Base-by-base conservation (phyloP, 306 rosid genomes). In the Rosa persica region DNA sequence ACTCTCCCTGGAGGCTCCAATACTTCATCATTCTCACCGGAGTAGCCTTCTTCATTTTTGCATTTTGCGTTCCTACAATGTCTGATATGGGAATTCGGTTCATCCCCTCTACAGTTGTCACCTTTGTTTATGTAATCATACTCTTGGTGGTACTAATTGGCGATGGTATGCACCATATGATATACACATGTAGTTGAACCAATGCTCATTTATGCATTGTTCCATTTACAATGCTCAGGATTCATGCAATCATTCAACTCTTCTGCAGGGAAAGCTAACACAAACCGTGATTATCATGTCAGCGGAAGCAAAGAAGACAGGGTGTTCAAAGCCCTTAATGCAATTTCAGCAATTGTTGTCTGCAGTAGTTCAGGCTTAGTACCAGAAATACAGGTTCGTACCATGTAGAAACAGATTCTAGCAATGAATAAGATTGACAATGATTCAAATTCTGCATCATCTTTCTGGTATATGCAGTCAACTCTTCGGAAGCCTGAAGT, bases 41-140 rank as follows among this genome's bases (percentile, higher is more conserved):
- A 66, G 80, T 64, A 30, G 79, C 83, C 15, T 89, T 85, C 81
- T 78, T 83, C 76, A 0, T 78, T 5, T 89, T 78, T 22, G 78
- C 93, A 6, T 81, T 89, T 70, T 83, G 68, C 70, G 66, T 80
- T 51, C 90, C 93, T 55, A 89, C 93, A 55, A 1, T 89, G 12
- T 89, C 90, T 16, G 83, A 87, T 1, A 89, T 89, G 87, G 80
- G 54, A 80, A 80, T 81, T 8, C 87, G 89, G 90, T 66, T 89
- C 0, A 86, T 74, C 40, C 76, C 80, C 80, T 85, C 88, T 6
- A 81, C 84, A 1, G 19, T 78, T 12, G 51, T 83, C 82, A 80
- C 93, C 2, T 46, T 85, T 71, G 1, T 88, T 7, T 87, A 89
- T 81, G 73, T 87, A 39, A 13, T 70, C 36, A 48, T 80, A 13